A percentile compares a stretch with the other conserved stretches of the same genome.
phyloP scores from a whole-genome alignment of 179 eudicot genomes.

The Spergularia azorica region DNA sequence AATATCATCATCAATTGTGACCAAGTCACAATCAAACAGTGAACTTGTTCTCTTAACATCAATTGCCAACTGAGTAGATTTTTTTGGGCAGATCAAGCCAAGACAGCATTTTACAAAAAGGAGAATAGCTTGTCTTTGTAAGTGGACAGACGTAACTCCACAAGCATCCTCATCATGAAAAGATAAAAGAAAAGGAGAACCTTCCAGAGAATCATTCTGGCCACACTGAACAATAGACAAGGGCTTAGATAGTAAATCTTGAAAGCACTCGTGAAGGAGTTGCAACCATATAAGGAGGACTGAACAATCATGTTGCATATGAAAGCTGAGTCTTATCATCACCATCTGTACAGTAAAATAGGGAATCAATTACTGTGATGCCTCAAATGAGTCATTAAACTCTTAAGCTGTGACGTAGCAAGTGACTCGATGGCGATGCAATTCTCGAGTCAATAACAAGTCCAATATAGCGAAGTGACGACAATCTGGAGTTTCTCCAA shows the following conservation, averaged over 20 bases:
- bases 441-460: no score
- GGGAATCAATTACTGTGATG: not conserved
- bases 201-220: conserved; percentile 55
- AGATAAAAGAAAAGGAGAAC: conserved; percentile 63
- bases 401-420: not conserved
- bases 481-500: not conserved
- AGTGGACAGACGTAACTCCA: conserved; percentile 47
- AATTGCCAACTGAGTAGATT: conserved; percentile 31
- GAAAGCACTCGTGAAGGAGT: conserved; percentile 57
- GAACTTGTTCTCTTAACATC: conserved; percentile 34
- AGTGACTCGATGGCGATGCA: no score
- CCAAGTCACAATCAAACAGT: conserved; percentile 28
- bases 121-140: conserved; percentile 69
- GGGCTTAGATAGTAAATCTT: conserved; percentile 57
- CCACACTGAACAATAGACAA: conserved; percentile 32
- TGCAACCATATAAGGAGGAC: conserved; percentile 55
- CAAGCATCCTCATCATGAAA: conserved; percentile 26
- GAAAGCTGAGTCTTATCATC: conserved; percentile 67
- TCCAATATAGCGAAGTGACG: not conserved
- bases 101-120: conserved; percentile 69
- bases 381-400: not conserved
- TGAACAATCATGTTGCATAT: conserved; percentile 34
- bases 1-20: conserved; percentile 27
- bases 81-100: conserved; percentile 43
- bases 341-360: conserved; percentile 56